Base-by-base conservation (phyloP, 192 early-diverging fungal species). In the Glomus cerebriforme region DNA sequence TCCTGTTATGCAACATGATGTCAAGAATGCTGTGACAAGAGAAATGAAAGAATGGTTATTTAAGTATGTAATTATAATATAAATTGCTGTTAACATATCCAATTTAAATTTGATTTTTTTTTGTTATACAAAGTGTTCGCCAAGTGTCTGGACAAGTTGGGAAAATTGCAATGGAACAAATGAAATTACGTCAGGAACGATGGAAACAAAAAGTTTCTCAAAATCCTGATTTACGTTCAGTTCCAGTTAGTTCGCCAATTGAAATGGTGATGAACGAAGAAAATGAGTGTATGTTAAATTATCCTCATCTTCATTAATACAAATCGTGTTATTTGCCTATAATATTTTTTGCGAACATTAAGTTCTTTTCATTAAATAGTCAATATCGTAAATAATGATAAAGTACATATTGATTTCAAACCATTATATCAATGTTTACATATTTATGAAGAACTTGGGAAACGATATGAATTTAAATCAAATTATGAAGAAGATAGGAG, bases 391-490 rank as follows among this genome's bases (percentile, higher is more conserved):
- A 90, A 93, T 75, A 85, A 88, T n/a, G 91, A 91, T 29, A 88
- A 91, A 17, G 84, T 93, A 29, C 84, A 95, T 24, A 89, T 99
- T 68, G 96, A 98, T 80, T 95, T 99, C 86, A 92, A 92, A 77
- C 96, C 97, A 26, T 87, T 99, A 67, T 98, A 96, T 85, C 95
- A 96, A 83, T 97, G 97, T 81, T 86, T 99, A 71, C 96, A 99
- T 74, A 96, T 99, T 59, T 92, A 99, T 82, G 95, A 96, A 73
- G 94, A 95, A 29, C 90, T 99, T 13, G 96, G 96, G 2, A 92
- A 94, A 47, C 90, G 94, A 27, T 85, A 87, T 35, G 93, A 97
- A 82, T 94, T 99, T 78, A 94, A 93, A 79, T 81, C 88, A 27
- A 89, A 90, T 63, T 99, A 96, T 83, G 93, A 95, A 73, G 96